Percentiles rank a stretch among this genome's conserved stretches.
These are phyloP conservation scores for Betula pendula DNA, from an alignment of 306 rosid species.

Conservation along the genomic window DNA sequence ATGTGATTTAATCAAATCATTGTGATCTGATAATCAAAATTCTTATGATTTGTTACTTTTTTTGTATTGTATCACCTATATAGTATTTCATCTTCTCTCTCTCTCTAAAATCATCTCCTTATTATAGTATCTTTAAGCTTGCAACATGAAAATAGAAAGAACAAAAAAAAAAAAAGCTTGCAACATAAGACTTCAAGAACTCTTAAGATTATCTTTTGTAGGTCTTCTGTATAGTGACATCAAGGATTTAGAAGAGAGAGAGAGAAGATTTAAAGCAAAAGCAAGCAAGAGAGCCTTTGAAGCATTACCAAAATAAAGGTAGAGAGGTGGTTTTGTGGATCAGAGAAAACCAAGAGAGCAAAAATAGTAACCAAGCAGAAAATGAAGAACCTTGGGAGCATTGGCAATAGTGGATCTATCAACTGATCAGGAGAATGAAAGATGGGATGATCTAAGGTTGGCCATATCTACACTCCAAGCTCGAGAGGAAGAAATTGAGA, in stretches of 20 bases:
- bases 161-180: too few relatives aligned
- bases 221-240: too few relatives aligned
- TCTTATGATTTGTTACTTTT: too few relatives aligned
- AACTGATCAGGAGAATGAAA: constrained; percentile 44
- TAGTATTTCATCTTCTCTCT: too few relatives aligned
- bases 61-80: too few relatives aligned
- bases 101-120: too few relatives aligned
- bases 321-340: constrained; percentile 18
- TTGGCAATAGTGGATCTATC: constrained; percentile 61
- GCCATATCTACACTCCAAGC: constrained; percentile 69
- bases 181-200: background rate
- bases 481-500: constrained; percentile 90
- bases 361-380: constrained; percentile 40
- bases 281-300: constrained; percentile 39
- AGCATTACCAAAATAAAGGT: constrained; percentile 26
- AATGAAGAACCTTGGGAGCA: constrained; percentile 61
- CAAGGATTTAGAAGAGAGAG: background rate
- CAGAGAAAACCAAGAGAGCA: constrained; percentile 29
- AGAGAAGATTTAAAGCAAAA: constrained; percentile 52
- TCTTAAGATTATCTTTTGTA: background rate
- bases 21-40: too few relatives aligned
- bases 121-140: too few relatives aligned
- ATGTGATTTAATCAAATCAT: too few relatives aligned
- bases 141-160: too few relatives aligned
- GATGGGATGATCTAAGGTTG: constrained; percentile 55